Base-by-base conservation (phyloP, 345 rosid genomes). In the Excoecaria agallocha region DNA sequence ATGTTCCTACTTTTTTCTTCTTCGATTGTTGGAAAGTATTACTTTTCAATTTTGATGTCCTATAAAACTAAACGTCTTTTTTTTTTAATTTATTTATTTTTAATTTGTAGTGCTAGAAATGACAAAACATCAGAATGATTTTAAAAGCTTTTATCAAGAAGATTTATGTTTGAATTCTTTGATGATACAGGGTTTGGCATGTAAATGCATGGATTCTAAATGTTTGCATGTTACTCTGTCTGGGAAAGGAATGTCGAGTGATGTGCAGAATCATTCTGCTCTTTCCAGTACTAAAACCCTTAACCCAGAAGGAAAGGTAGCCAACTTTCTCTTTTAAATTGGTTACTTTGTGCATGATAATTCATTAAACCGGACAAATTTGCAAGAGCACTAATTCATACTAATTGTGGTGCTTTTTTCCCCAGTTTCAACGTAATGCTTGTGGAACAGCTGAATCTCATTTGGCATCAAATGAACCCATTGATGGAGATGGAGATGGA, bases 361-460 rank as follows among this genome's bases (percentile, higher is more conserved):
- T n/a, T 60, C 12, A 30, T 49, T 25, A 12, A 11, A 61, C 37
- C 19, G 20, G 0, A 45, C 15, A 20, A 3, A 12, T 54, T 54
- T 55, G 19, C 20, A 24, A 11, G 17, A 11, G 13, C 25, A 6
- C 37, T 25, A 46, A 19, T 45, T 37, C 41, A 68, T 39, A 52
- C 46, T 43, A 43, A 68, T 76, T 59, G 4, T 68, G 39, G 41
- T 75, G 67, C 20, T 41, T 46, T 43, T 59, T 77, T 4, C 54
- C 22, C 45, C 81, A 74, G 79, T 57, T 64, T 59, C 41, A 68
- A 1, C 71, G 72, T 13, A 22, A 64, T 72, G 76, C 67, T 54
- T 76, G 76, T 66, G 64, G 72, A 55, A 62, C 45, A 10, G 39
- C 17, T 39, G 5, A 77, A 63, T 46, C 67, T 58, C 69, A 52